Evolutionary conservation across 352 stramenopile genomes (phyloP).

Genomic region (Phytophthora melonis): DNA sequence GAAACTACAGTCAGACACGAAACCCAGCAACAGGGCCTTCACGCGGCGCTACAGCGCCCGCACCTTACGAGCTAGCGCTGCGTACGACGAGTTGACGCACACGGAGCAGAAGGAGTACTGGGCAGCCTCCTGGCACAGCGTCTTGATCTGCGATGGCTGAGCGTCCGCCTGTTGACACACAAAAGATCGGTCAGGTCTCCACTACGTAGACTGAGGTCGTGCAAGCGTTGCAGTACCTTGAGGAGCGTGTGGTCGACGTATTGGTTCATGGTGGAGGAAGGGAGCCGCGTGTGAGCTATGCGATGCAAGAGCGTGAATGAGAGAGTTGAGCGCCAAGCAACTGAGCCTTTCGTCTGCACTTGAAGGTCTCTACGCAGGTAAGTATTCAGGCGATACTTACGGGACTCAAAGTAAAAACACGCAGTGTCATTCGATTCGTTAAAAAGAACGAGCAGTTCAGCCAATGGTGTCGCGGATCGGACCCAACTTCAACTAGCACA

Average conservation of each 20-base stretch:
- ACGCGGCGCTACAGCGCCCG: background rate
- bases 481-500: slow-evolving; percentile 30
- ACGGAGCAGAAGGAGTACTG: slow-evolving; percentile 81
- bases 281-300: background rate
- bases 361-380: slow-evolving; percentile 15
- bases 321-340: background rate
- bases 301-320: slow-evolving; percentile 19
- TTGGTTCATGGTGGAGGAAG: slow-evolving; percentile 50
- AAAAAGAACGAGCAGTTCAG: slow-evolving; percentile 1
- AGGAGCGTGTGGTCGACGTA: slow-evolving; percentile 87
- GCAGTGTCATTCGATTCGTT: slow-evolving; percentile 24
- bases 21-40: background rate
- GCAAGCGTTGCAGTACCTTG: slow-evolving; percentile 46
- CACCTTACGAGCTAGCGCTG: slow-evolving; percentile 67
- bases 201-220: background rate
- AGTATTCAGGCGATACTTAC: slow-evolving; percentile 37
- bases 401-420: slow-evolving; percentile 3
- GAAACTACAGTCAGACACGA: slow-evolving; percentile 1
- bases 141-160: slow-evolving; percentile 66
- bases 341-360: slow-evolving; percentile 19
- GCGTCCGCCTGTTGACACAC: slow-evolving; percentile 57
- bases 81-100: slow-evolving; percentile 86
- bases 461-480: slow-evolving; percentile 8
- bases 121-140: slow-evolving; percentile 74
- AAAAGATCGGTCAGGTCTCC: slow-evolving; percentile 19